Conservation (phyloP, 441 rosid genomes). For the Erodium moschatum region DNA sequence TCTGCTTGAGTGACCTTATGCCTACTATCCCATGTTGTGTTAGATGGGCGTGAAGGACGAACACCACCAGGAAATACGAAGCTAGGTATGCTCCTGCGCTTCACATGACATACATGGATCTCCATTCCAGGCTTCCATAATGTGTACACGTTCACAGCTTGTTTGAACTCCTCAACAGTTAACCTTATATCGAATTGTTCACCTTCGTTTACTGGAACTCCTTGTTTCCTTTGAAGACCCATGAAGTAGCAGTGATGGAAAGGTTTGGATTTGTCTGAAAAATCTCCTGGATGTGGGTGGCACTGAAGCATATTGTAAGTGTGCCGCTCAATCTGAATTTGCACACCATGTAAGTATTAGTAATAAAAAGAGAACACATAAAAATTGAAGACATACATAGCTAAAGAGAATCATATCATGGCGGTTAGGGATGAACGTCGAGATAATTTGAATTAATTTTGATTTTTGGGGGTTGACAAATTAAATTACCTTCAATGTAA, state of each 20-base stretch:
- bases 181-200: slow-evolving; percentile 77
- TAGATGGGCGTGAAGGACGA: slow-evolving; percentile 63
- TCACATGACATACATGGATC: slow-evolving; percentile 65
- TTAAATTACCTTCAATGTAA: slow-evolving; percentile 63
- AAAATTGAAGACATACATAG: background rate
- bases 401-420: background rate
- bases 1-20: slow-evolving; percentile 24
- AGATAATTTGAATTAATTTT: background rate
- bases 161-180: slow-evolving; percentile 82
- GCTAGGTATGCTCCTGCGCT: slow-evolving; percentile 56
- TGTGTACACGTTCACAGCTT: slow-evolving; percentile 48
- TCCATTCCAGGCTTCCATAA: slow-evolving; percentile 74
- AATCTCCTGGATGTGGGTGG: slow-evolving; percentile 88
- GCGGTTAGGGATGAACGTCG: background rate
- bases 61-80: slow-evolving; percentile 81
- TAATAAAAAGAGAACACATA: slow-evolving; percentile 3
- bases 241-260: slow-evolving; percentile 72
- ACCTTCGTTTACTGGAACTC: slow-evolving; percentile 65
- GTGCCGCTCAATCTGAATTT: slow-evolving; percentile 70
- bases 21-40: slow-evolving; percentile 60
- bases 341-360: slow-evolving; percentile 17
- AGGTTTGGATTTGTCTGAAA: slow-evolving; percentile 59
- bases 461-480: background rate
- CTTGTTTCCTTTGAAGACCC: slow-evolving; percentile 95
- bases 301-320: slow-evolving; percentile 78